Conservation (phyloP, 768 basidiomycete genomes). For the Leccinum olivaceopallidum region DNA sequence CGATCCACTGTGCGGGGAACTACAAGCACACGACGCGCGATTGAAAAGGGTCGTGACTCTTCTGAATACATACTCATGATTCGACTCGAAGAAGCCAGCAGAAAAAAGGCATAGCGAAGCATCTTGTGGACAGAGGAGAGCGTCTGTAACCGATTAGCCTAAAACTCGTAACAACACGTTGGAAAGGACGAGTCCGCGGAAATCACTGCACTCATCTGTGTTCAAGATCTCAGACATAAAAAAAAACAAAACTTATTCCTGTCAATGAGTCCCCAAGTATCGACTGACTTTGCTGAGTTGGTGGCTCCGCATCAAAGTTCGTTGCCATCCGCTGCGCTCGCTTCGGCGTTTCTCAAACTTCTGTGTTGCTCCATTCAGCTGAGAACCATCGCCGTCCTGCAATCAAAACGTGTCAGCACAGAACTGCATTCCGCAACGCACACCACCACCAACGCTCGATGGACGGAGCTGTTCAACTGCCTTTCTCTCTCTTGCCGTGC, state of each 20-base stretch:
- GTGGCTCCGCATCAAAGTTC: slow-evolving; percentile 19
- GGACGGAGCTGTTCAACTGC: slow-evolving; percentile 7
- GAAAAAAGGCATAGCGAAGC: slow-evolving; percentile 20
- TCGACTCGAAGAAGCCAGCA: slow-evolving; percentile 9
- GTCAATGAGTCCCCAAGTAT: neutral
- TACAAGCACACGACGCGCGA: slow-evolving; percentile 15
- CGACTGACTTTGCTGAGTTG: neutral
- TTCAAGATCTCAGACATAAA: neutral
- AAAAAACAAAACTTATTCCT: neutral
- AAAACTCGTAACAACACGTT: slow-evolving; percentile 26
- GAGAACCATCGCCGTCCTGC: neutral
- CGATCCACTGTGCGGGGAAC: slow-evolving; percentile 32
- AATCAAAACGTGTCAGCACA: slow-evolving; percentile 23
- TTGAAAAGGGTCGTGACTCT: slow-evolving; percentile 12
- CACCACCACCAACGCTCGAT: slow-evolving; percentile 1
- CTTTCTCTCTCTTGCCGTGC: slow-evolving; percentile 8
- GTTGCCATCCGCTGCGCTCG: slow-evolving; percentile 17
- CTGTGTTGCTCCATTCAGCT: slow-evolving; percentile 9
- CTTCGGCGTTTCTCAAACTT: slow-evolving; percentile 22
- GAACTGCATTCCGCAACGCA: slow-evolving; percentile 7
- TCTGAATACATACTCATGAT: slow-evolving; percentile 11
- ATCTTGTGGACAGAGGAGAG: slow-evolving; percentile 16
- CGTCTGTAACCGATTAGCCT: slow-evolving; percentile 25
- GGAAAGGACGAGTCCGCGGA: slow-evolving; percentile 29
- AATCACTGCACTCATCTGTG: slow-evolving; percentile 21